phyloP scores from a whole-genome alignment of 345 rosid species.

The Trapa incisa region DNA sequence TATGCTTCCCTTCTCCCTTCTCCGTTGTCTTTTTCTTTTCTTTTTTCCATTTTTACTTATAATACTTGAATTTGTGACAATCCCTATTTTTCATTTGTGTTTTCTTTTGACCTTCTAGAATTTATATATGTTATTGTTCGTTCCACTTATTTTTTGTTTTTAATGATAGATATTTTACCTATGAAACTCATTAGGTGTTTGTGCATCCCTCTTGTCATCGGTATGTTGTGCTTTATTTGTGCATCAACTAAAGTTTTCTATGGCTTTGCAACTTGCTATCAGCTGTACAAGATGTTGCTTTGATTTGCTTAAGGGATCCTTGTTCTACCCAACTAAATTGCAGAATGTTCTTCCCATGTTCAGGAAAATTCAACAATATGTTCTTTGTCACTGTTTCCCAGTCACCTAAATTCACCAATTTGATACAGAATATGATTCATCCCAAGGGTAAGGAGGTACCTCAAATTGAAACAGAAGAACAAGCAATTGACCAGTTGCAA shows the following conservation, averaged over 20 bases:
- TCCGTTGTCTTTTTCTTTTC: too few species aligned
- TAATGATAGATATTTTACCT: too few species aligned
- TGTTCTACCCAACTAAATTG: not conserved
- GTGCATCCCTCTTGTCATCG: too few species aligned
- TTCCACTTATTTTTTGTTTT: too few species aligned
- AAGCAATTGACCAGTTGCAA: slow-evolving; percentile 18
- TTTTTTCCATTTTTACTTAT: too few species aligned
- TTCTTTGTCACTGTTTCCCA: slow-evolving; percentile 40
- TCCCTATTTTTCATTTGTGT: too few species aligned
- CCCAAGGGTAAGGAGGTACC: slow-evolving; percentile 7
- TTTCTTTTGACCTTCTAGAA: too few species aligned
- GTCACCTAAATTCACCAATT: slow-evolving; percentile 19
- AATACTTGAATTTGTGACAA: too few species aligned
- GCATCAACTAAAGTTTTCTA: not conserved
- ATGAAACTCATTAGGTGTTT: too few species aligned
- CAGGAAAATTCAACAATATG: slow-evolving; percentile 37
- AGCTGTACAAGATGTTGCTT: not conserved
- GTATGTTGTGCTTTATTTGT: not conserved
- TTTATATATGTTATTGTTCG: too few species aligned
- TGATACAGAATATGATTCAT: slow-evolving; percentile 23
- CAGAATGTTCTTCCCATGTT: slow-evolving; percentile 9
- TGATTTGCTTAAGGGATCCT: not conserved
- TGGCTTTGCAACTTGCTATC: not conserved
- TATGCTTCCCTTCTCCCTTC: too few species aligned
- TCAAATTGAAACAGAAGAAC: slow-evolving; percentile 18